These are phyloP conservation scores for Vitis hybrid DNA, from an alignment of 177 flowering plant genomes.

Conservation along the genomic window DNA sequence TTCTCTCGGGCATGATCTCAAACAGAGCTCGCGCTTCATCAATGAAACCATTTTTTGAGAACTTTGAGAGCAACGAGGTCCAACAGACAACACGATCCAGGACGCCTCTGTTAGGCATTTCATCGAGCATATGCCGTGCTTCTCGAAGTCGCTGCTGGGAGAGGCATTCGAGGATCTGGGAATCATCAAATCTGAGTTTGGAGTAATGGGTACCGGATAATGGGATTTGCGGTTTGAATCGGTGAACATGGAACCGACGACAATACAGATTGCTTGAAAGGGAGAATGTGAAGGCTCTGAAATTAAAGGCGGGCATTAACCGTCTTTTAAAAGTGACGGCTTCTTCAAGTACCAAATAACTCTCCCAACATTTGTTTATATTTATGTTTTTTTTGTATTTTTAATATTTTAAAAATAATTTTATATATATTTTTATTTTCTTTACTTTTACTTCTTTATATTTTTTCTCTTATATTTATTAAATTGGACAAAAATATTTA, in stretches of 20 bases:
- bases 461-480: no score
- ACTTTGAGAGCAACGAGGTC: slow-evolving; percentile 44
- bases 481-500: no score
- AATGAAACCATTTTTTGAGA: slow-evolving; percentile 36
- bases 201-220: slow-evolving; percentile 12
- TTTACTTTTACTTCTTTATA: no score
- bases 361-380: no score
- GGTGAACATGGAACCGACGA: slow-evolving; percentile 3
- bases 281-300: background rate
- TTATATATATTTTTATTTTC: no score
- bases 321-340: background rate
- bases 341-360: no score
- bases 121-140: slow-evolving; percentile 43
- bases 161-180: slow-evolving; percentile 25
- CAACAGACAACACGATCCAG: slow-evolving; percentile 25
- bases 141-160: slow-evolving; percentile 16
- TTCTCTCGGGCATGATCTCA: slow-evolving; percentile 48
- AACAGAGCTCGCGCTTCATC: slow-evolving; percentile 49
- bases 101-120: slow-evolving; percentile 27
- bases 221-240: slow-evolving; percentile 9
- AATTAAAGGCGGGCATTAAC: slow-evolving; percentile 15
- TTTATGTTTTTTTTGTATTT: no score
- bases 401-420: no score
- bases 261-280: background rate
- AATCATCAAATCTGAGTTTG: slow-evolving; percentile 21